phyloP scores from a whole-genome alignment of 2,329 filamentous ascomycete genomes.

The Pseudogymnoascus sp. region DNA sequence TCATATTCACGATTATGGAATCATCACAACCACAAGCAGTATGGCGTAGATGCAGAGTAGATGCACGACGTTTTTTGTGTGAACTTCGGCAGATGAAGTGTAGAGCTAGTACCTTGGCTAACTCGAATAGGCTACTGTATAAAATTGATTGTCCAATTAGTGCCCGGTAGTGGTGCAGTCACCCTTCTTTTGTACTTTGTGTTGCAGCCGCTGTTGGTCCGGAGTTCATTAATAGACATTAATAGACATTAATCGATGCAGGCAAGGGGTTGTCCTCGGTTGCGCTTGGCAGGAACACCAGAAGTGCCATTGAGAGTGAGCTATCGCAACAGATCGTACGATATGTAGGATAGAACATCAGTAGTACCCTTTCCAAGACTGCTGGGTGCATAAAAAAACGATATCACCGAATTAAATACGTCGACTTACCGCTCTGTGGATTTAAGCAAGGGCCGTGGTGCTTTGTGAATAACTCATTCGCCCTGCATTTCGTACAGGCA shows the following conservation, averaged over 20 bases:
- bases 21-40: background rate
- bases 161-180: background rate
- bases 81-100: background rate
- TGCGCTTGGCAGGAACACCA: background rate
- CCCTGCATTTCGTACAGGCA: background rate
- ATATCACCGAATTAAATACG: background rate
- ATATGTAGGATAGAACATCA: background rate
- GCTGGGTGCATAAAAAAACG: background rate
- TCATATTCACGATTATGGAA: constrained; percentile 4
- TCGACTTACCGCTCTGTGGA: background rate
- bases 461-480: background rate
- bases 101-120: background rate
- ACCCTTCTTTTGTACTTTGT: background rate
- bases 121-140: background rate
- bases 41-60: background rate
- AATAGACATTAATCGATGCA: background rate
- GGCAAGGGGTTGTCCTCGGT: background rate
- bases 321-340: background rate
- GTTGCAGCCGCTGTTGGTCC: background rate
- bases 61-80: background rate
- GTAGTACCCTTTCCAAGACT: background rate
- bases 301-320: background rate
- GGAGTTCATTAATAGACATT: background rate
- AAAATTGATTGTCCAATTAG: background rate
- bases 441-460: background rate